Conservation (phyloP, 2,329 filamentous ascomycete species). For the Kalmusia sp. region DNA sequence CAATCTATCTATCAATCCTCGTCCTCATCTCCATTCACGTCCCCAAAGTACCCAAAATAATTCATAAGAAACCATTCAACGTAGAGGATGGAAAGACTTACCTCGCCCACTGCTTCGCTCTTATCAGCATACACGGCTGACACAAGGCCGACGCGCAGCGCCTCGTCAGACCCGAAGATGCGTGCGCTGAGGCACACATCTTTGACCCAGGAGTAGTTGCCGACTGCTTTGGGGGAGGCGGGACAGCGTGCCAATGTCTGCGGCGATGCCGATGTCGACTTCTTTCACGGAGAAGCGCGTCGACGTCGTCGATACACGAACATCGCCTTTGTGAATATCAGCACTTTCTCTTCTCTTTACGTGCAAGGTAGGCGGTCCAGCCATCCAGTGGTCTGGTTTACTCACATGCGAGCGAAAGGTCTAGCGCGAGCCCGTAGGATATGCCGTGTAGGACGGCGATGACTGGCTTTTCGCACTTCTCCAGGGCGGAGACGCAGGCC, state of each 20-base stretch:
- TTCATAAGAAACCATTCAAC: background rate
- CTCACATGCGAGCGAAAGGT: constrained; percentile 69
- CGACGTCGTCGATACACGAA: constrained; percentile 68
- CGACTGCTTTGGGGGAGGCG: constrained; percentile 77
- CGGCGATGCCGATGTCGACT: constrained; percentile 81
- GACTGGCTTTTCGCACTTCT: constrained; percentile 47
- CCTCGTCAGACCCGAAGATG: constrained; percentile 73
- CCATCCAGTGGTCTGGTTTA: no score
- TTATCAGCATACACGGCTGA: constrained; percentile 69
- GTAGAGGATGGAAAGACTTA: background rate
- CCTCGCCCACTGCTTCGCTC: constrained; percentile 64
- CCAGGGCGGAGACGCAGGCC: constrained; percentile 74
- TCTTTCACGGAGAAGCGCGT: constrained; percentile 77
- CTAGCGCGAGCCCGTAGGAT: constrained; percentile 47
- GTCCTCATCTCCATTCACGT: no score
- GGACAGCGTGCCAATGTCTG: constrained; percentile 78
- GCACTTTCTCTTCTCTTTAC: no score
- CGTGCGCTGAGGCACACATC: constrained; percentile 77
- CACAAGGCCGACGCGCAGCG: constrained; percentile 73
- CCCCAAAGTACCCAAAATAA: background rate
- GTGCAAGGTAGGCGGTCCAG: no score
- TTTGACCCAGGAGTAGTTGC: constrained; percentile 77
- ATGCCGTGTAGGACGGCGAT: constrained; percentile 45
- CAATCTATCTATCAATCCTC: no score
- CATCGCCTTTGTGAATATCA: no score